Evolutionary conservation across 306 rosid species (phyloP), one percentile per base, ranked within the genome.

Genomic region (Prinsepia uniflora): DNA sequence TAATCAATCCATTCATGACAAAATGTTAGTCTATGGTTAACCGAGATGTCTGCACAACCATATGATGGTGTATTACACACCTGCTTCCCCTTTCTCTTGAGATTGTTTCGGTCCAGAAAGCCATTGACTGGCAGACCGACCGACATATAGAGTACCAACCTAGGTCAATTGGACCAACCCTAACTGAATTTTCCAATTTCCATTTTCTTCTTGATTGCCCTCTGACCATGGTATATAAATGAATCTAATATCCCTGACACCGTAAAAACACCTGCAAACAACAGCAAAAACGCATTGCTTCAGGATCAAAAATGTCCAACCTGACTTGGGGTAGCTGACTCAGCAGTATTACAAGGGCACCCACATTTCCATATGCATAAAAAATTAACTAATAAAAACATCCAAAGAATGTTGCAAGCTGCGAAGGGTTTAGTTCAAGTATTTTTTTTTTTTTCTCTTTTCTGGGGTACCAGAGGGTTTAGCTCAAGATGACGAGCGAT

Each of bases 231-330:
- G 80, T 95, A 95, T 82, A 95, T 72, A 63, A 95, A 95, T 34
- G 99, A 89, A 91, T 95, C 97, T 63, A 95, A 70, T 81, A 95
- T 95, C 72, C 97, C 99, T 10, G 99, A 95, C 58, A 95, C 96
- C 0, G 97, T 89, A 84, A 89, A 95, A 67, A 95, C 79, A 65
- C 99, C 97, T 95, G 87, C 45, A 65, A 61, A 66, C 66, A 83
- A 61, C 69, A 75, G 47, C 59, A 47, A 71, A 48, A 53, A 72
- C 52, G 15, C 75, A 55, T 30, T 44, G 63, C 7, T 72, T 49
- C 36, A 48, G 65, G 36, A 68, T 73, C 47, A 59, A 72, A 14
- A 63, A n/a, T 7, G 7, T 53, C 58, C 58, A 53, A 5, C 11
- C 13, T 1, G 30, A 53, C 12, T 53, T 0, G 30, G 18, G 58